A percentile compares a stretch with the other conserved stretches of the same genome.
Evolutionary conservation across 441 rosid genomes (phyloP).

Genomic region (Pelargonium cotyledonis): DNA sequence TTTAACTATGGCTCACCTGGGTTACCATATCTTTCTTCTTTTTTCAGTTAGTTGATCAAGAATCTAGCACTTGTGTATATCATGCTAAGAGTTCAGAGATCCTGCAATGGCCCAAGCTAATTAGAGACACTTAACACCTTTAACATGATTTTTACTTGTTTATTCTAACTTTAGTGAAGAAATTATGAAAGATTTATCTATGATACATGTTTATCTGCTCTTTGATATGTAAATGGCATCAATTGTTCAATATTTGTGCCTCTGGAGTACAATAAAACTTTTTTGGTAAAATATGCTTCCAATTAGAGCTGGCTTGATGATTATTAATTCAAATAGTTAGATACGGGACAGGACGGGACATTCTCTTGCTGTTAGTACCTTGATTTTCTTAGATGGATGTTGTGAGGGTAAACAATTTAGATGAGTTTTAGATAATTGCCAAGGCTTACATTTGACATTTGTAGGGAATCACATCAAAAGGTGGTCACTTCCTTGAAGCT

Average conservation of each 20-base stretch:
- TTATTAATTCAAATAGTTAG: not conserved
- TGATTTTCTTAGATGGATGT: not conserved
- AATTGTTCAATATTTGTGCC: not conserved
- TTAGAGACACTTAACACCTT: not conserved
- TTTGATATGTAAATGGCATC: not conserved
- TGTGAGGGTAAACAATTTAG: not conserved
- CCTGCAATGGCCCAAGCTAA: not conserved
- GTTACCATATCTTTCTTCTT: not conserved
- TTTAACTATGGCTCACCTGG: not conserved
- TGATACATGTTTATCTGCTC: not conserved
- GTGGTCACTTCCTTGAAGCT: constrained; percentile 79
- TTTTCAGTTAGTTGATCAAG: not conserved
- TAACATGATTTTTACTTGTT: not conserved
- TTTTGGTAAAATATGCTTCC: not conserved
- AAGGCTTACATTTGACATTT: constrained; percentile 14
- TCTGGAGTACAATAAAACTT: not conserved
- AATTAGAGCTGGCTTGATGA: not conserved
- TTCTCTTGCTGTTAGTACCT: too few relatives aligned
- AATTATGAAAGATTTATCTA: not conserved
- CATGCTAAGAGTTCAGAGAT: not conserved
- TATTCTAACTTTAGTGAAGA: not conserved
- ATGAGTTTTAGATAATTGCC: not conserved
- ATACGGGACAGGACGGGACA: too few relatives aligned
- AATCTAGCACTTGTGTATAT: not conserved
- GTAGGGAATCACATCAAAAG: constrained; percentile 74